Evolutionary conservation across 2,329 filamentous ascomycete genomes (phyloP).

Genomic region (Ascochyta rabiei): DNA sequence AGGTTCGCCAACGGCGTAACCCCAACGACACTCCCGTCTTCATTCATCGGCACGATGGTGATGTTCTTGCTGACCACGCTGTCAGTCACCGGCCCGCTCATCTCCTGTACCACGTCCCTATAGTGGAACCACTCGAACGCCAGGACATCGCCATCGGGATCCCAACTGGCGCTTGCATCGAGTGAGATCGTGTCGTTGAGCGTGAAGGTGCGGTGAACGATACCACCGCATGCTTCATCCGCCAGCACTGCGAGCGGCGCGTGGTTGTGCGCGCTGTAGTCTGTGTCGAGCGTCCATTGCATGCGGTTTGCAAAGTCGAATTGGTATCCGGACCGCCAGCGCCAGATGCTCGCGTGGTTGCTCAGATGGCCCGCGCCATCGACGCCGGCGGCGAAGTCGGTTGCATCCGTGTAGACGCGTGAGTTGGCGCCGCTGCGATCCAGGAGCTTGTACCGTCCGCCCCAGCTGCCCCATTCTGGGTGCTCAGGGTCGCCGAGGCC

Average conservation of each 20-base stretch:
- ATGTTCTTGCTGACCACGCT: no score
- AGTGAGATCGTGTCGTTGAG: conserved; percentile 15
- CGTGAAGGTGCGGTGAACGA: conserved; percentile 9
- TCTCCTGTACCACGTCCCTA: no score
- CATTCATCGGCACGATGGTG: no score
- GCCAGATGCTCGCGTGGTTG: conserved; percentile 48
- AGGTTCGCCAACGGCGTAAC: no score
- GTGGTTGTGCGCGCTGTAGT: conserved; percentile 27
- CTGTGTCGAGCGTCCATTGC: conserved; percentile 38
- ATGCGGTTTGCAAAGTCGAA: conserved; percentile 53
- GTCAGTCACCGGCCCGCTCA: no score
- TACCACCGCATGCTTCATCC: conserved; percentile 4
- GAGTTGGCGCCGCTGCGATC: conserved; percentile 21
- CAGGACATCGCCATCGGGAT: conserved; percentile 23
- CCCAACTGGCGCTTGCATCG: conserved; percentile 22
- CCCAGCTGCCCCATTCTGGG: conserved; percentile 53
- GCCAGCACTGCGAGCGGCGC: conserved; percentile 23
- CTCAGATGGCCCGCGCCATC: conserved; percentile 41
- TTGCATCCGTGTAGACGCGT: conserved; percentile 31
- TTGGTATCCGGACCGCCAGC: conserved; percentile 52
- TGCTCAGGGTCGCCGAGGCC: conserved; percentile 48
- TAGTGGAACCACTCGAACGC: conserved; percentile 21
- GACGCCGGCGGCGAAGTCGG: conserved; percentile 44
- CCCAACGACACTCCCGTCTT: no score
- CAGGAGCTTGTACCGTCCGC: conserved; percentile 31